Evolutionary conservation across 2,329 filamentous ascomycete genomes (phyloP).

Genomic region (Verticillium zaregamsianum): DNA sequence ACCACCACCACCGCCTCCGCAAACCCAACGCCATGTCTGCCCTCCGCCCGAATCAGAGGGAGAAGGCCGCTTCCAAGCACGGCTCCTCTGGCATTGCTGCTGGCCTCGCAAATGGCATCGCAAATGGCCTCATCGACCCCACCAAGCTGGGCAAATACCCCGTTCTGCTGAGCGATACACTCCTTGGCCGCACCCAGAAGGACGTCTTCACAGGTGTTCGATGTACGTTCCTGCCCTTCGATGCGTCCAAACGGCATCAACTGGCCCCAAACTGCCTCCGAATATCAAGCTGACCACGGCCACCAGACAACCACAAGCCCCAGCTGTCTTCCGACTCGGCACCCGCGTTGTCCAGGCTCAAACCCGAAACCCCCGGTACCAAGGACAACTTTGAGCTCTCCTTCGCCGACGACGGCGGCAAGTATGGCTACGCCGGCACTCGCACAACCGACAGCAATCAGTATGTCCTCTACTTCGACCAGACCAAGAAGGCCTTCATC

Average conservation of each 20-base stretch:
- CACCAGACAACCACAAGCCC: slow-evolving; percentile 59
- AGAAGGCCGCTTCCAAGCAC: slow-evolving; percentile 10
- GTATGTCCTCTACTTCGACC: slow-evolving; percentile 73
- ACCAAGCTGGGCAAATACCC: slow-evolving; percentile 59
- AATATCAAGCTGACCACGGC: slow-evolving; percentile 7
- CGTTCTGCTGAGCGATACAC: slow-evolving; percentile 58
- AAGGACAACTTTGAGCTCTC: slow-evolving; percentile 52
- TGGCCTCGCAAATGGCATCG: not conserved
- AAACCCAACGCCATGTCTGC: slow-evolving; percentile 11
- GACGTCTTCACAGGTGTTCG: slow-evolving; percentile 57
- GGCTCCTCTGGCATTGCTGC: slow-evolving; percentile 1
- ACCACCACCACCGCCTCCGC: not conserved
- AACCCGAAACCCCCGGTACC: slow-evolving; percentile 43
- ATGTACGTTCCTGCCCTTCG: slow-evolving; percentile 39
- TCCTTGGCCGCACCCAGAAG: slow-evolving; percentile 51
- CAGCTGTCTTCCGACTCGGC: slow-evolving; percentile 43
- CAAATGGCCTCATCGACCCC: slow-evolving; percentile 47
- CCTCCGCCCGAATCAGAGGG: slow-evolving; percentile 14
- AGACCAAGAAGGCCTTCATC: slow-evolving; percentile 69
- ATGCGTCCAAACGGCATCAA: not conserved
- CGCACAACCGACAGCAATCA: slow-evolving; percentile 52
- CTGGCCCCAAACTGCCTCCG: not conserved
- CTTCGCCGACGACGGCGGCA: slow-evolving; percentile 49
- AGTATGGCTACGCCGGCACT: slow-evolving; percentile 58
- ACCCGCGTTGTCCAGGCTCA: slow-evolving; percentile 45